These are phyloP conservation scores for Coemansia sp. DNA, from an alignment of 192 early-diverging fungal genomes.

Conservation along the genomic window DNA sequence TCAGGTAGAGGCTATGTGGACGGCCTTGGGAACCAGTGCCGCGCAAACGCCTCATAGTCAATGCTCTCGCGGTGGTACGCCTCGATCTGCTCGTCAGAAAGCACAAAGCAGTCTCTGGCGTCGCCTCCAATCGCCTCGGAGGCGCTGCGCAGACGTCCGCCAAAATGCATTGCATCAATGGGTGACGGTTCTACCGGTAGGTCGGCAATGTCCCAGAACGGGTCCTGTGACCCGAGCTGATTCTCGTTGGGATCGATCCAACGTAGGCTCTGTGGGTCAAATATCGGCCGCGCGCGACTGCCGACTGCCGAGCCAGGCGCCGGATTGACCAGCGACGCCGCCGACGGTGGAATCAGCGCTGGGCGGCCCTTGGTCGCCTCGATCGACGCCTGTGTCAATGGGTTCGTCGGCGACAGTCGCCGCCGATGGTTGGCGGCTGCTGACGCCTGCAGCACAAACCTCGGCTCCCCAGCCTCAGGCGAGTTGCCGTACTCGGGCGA, in stretches of 20 bases:
- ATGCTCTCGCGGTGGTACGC: constrained; percentile 39
- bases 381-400: constrained; percentile 19
- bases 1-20: constrained; percentile 20
- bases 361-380: constrained; percentile 30
- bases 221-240: constrained; percentile 19
- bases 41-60: constrained; percentile 49
- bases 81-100: constrained; percentile 48
- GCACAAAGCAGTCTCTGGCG: constrained; percentile 29
- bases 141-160: constrained; percentile 24
- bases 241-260: constrained; percentile 47
- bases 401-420: constrained; percentile 18
- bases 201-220: constrained; percentile 49
- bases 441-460: background rate
- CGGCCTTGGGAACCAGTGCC: constrained; percentile 46
- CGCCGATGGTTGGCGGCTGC: constrained; percentile 12
- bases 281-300: constrained; percentile 35
- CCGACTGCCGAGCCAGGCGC: constrained; percentile 10
- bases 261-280: constrained; percentile 49
- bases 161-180: constrained; percentile 20
- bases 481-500: constrained; percentile 5
- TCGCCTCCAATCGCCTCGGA: constrained; percentile 35
- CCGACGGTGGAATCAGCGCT: constrained; percentile 40
- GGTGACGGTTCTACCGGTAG: constrained; percentile 38
- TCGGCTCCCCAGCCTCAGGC: constrained; percentile 8
- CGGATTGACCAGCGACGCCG: constrained; percentile 20